Conservation (phyloP, 768 basidiomycete genomes). For the Trametes cubensis region DNA sequence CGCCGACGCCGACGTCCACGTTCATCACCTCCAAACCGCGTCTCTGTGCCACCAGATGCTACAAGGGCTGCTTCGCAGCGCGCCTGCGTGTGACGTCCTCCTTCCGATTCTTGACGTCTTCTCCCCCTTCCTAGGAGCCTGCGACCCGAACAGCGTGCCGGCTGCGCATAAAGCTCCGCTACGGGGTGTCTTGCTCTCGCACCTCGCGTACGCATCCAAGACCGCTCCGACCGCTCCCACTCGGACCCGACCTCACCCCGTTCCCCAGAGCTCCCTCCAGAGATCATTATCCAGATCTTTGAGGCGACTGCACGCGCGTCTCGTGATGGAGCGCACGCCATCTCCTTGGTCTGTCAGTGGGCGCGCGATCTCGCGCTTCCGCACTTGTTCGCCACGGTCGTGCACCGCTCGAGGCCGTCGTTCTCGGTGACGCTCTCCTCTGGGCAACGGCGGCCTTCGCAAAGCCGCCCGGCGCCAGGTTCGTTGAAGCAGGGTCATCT, state of each 20-base stretch:
- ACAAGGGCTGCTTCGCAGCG: too few relatives aligned
- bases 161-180: too few relatives aligned
- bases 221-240: background rate
- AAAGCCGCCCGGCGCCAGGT: background rate
- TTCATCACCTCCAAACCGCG: too few relatives aligned
- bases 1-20: background rate
- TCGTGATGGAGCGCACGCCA: constrained; percentile 17
- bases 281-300: constrained; percentile 31
- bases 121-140: background rate
- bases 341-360: constrained; percentile 30
- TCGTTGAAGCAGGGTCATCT: constrained; percentile 18
- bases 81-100: too few relatives aligned
- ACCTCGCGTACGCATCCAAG: background rate
- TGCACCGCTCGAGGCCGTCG: constrained; percentile 17
- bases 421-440: constrained; percentile 14
- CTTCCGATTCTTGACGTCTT: too few relatives aligned
- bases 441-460: constrained; percentile 4
- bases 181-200: background rate
- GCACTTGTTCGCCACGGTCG: constrained; percentile 27
- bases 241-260: background rate
- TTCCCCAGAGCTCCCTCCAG: constrained; percentile 26
- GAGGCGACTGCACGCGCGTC: constrained; percentile 21
- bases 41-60: too few relatives aligned
- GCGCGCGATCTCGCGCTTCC: constrained; percentile 24
- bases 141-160: too few relatives aligned